Percentiles rank a stretch among this genome's conserved stretches.
Evolutionary conservation across 2,329 filamentous ascomycete genomes (phyloP).

Genomic region (Verticillium nubilum): DNA sequence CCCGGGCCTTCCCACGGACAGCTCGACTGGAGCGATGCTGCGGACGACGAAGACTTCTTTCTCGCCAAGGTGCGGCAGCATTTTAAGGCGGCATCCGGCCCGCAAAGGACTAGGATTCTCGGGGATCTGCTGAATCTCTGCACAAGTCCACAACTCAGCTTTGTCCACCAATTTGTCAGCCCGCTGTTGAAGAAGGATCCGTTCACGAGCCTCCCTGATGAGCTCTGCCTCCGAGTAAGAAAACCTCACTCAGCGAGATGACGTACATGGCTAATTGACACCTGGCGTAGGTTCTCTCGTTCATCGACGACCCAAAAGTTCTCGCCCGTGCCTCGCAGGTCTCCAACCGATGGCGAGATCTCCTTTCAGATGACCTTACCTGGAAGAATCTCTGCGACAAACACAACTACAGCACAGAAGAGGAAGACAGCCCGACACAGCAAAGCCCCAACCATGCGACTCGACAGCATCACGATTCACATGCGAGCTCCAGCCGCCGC

Average conservation of each 20-base stretch:
- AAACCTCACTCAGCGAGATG: no score
- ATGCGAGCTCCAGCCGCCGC: conserved; percentile 31
- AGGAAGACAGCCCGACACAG: conserved; percentile 28
- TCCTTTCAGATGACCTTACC: conserved; percentile 92
- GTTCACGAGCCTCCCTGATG: conserved; percentile 85
- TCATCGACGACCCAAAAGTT: conserved; percentile 94
- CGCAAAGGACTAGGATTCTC: conserved; percentile 74
- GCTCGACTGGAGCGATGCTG: conserved; percentile 70
- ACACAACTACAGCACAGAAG: conserved; percentile 62
- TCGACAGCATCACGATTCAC: background rate
- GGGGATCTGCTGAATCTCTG: conserved; percentile 89
- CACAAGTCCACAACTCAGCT: conserved; percentile 90
- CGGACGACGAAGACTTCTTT: conserved; percentile 77
- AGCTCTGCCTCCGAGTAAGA: conserved; percentile 80
- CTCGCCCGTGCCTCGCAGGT: conserved; percentile 91
- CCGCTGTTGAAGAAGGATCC: conserved; percentile 94
- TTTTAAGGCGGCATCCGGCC: conserved; percentile 71
- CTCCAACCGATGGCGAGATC: conserved; percentile 88
- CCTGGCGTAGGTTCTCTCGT: conserved; percentile 71
- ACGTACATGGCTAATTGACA: background rate
- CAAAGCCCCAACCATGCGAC: background rate
- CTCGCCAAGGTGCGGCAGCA: conserved; percentile 72
- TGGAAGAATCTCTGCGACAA: conserved; percentile 98
- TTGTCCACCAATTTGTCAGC: conserved; percentile 93
- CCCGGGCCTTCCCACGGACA: conserved; percentile 56